Evolutionary conservation across 2,329 filamentous ascomycete genomes (phyloP).

Genomic region (Thyridium curvatum): DNA sequence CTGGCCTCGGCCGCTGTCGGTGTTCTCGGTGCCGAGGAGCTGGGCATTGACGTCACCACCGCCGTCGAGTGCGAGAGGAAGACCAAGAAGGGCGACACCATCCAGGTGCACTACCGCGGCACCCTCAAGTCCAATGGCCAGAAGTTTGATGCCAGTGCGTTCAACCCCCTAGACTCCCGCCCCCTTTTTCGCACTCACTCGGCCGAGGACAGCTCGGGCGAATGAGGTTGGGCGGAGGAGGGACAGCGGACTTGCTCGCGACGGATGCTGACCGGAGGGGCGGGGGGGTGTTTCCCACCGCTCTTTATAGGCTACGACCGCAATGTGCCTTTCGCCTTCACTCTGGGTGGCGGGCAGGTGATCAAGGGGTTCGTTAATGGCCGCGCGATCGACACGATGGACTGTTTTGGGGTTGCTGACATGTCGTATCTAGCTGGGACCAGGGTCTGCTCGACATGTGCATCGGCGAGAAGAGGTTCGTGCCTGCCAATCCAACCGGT

Average conservation of each 20-base stretch:
- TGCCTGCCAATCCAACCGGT: constrained; percentile 4
- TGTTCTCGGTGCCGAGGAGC: constrained; percentile 49
- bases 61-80: constrained; percentile 75
- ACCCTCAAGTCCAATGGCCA: constrained; percentile 67
- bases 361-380: constrained; percentile 68
- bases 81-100: constrained; percentile 67
- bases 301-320: constrained; percentile 64
- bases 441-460: constrained; percentile 89
- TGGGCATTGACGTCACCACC: constrained; percentile 72
- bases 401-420: not conserved
- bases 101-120: constrained; percentile 85
- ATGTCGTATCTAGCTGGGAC: constrained; percentile 62
- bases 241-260: not conserved
- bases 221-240: no score
- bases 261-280: constrained; percentile 1
- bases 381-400: not conserved
- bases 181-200: no score
- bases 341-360: constrained; percentile 72
- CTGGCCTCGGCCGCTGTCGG: constrained; percentile 45
- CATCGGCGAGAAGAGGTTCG: constrained; percentile 77
- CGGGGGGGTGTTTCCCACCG: not conserved
- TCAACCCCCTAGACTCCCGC: no score
- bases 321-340: constrained; percentile 69
- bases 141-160: constrained; percentile 73
- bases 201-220: no score